Base-by-base conservation (phyloP, 805 yeast species). In the Cyberlindnera saturnus region DNA sequence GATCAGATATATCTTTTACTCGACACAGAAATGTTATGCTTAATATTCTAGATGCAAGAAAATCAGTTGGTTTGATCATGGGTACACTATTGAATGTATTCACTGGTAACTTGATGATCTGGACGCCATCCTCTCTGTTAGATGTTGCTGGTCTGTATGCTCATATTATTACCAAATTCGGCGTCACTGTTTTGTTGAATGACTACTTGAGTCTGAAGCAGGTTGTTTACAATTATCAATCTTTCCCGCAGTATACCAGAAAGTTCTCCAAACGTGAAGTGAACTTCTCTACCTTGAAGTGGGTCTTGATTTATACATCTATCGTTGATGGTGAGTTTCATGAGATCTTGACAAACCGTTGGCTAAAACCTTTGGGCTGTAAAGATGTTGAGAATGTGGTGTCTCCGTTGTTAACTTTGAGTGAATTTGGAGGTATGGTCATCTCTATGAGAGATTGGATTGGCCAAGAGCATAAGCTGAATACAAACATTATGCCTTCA, bases 341-440 rank as follows among this genome's bases (percentile, higher is more conserved):
- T 52, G 95, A 87, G 50, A 82, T 93, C 60, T 69, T 93, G 34
- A 79, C 95, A 11, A 91, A 88, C 50, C 73, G 98, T 44, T 93
- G 96, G 88, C 70, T 93, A 38, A 76, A 81, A 50, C 97, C 98
- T 2, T 63, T 93, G 41, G 99, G 99, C 0, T 88, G 95, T 56
- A 74, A 70, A 42, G 77, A 75, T 41, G 82, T 95, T 0, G 74
- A 83, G 32, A 77, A 79, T 41, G 86, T 88, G 5, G 82, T 89
- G 26, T 82, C 96, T 0, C 99, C 99, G 0, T 75, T 93, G 70
- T 69, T 93, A 36, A 85, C 96, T 0, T 67, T 93, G 39, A 79
- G 86, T 50, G 99, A 93, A 59, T 95, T 89, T 56, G 99, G 99
- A 30, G 99, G 99, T 3, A 86, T 91, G 78, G 89, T 90, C 11